Percentiles rank a stretch among this genome's conserved stretches.
These are phyloP conservation scores for Colletotrichum chlorophyti DNA, from an alignment of 2,329 filamentous ascomycete species.

Conservation along the genomic window DNA sequence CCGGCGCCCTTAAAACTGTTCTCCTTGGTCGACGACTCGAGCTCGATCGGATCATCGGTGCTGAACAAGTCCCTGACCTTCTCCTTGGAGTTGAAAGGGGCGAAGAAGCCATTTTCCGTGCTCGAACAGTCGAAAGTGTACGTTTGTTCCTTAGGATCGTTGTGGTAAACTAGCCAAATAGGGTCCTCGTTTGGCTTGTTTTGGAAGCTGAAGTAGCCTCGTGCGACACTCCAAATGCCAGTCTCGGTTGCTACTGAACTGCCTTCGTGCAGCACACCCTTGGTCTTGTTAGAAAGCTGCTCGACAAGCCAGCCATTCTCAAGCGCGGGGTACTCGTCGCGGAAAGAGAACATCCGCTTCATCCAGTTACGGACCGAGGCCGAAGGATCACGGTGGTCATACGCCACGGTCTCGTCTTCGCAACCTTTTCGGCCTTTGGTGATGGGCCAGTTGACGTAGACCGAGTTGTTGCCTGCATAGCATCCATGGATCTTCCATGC, in stretches of 20 bases:
- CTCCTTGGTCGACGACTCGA: conserved; percentile 52
- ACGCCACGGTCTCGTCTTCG: conserved; percentile 60
- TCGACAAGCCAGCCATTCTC: conserved; percentile 65
- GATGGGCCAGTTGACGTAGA: conserved; percentile 65
- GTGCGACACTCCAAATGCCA: conserved; percentile 65
- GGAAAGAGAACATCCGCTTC: conserved; percentile 67
- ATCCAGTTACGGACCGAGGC: conserved; percentile 66
- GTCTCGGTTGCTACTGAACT: conserved; percentile 61
- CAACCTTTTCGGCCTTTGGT: conserved; percentile 61
- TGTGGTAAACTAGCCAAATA: conserved; percentile 60
- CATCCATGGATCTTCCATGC: conserved; percentile 73
- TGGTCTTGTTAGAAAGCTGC: conserved; percentile 63
- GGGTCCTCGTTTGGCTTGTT: conserved; percentile 56
- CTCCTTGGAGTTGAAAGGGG: conserved; percentile 61
- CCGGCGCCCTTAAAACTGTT: conserved; percentile 55
- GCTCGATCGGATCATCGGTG: conserved; percentile 61
- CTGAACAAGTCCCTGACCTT: conserved; percentile 69
- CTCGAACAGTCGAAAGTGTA: conserved; percentile 63
- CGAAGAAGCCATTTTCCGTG: conserved; percentile 55
- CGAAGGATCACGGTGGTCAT: conserved; percentile 68
- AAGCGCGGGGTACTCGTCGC: conserved; percentile 60
- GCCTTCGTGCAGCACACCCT: conserved; percentile 56
- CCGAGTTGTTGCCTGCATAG: conserved; percentile 61
- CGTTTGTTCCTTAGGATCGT: conserved; percentile 52
- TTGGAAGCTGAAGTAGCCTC: conserved; percentile 59